Percentiles rank a stretch among this genome's conserved stretches.
Evolutionary conservation across 2,329 filamentous ascomycete species (phyloP).

Genomic region (Curvularia lunata): DNA sequence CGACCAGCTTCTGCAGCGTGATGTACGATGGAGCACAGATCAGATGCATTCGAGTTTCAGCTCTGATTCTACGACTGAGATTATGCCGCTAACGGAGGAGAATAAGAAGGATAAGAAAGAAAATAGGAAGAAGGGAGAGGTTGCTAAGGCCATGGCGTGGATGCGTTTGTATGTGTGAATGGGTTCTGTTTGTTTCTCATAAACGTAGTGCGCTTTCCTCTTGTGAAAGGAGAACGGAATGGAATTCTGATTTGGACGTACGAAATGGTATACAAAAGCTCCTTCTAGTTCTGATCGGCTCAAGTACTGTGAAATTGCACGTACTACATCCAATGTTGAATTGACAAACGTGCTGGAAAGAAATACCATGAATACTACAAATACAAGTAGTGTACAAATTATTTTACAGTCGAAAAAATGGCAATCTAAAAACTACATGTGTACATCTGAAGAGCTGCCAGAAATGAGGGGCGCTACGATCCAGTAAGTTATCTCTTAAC

Average conservation of each 20-base stretch:
- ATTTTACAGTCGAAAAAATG: neutral
- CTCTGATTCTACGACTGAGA: neutral
- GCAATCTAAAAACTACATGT: neutral
- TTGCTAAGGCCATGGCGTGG: conserved; percentile 5
- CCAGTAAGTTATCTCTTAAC: neutral
- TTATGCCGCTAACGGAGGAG: neutral
- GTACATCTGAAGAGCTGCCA: neutral
- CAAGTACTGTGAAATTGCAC: too few species aligned
- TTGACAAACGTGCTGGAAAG: neutral
- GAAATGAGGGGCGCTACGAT: neutral
- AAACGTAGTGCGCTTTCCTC: too few species aligned
- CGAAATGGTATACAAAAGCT: too few species aligned
- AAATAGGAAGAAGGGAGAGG: neutral
- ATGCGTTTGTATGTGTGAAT: conserved; percentile 1
- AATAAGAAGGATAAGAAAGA: neutral
- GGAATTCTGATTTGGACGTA: too few species aligned
- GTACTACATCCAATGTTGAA: neutral
- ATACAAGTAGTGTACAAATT: neutral
- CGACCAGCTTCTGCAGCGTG: neutral
- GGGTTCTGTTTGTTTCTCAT: too few species aligned
- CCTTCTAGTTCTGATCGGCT: too few species aligned
- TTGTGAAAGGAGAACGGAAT: too few species aligned
- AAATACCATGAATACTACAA: neutral
- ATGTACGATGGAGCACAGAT: neutral
- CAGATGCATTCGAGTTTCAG: conserved; percentile 5